phyloP scores from a whole-genome alignment of 2,329 filamentous ascomycete species.

The Alternaria burnsii region DNA sequence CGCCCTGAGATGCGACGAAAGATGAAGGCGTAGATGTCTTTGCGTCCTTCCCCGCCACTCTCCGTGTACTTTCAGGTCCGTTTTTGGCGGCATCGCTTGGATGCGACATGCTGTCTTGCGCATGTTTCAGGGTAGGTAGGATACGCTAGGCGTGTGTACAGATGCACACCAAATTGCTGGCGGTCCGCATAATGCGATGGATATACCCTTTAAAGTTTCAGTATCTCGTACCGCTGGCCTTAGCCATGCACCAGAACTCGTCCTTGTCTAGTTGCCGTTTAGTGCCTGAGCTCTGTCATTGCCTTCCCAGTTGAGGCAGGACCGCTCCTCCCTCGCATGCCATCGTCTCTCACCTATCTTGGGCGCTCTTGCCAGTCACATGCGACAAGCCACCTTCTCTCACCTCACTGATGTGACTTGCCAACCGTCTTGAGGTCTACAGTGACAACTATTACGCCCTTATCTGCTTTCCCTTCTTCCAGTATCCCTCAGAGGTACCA shows the following conservation, averaged over 20 bases:
- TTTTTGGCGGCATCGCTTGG: constrained; percentile 1
- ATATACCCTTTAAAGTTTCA: constrained; percentile 28
- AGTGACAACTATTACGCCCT: not conserved
- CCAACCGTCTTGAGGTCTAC: not conserved
- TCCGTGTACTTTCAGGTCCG: constrained; percentile 1
- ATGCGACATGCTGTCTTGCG: not conserved
- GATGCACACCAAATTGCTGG: constrained; percentile 7
- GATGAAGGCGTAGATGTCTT: constrained; percentile 9
- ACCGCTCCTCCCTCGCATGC: not conserved
- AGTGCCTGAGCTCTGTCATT: not conserved
- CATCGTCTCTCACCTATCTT: not conserved
- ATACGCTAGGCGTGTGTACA: constrained; percentile 19
- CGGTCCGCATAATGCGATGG: constrained; percentile 16
- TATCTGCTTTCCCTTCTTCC: not conserved
- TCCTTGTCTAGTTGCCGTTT: not conserved
- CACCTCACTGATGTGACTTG: constrained; percentile 4
- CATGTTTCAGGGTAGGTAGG: constrained; percentile 6
- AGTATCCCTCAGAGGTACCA: not conserved
- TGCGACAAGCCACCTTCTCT: not conserved
- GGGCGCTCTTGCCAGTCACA: not conserved
- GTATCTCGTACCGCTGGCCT: not conserved
- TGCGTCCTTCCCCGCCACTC: not conserved
- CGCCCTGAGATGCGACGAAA: constrained; percentile 20
- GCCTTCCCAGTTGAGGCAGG: not conserved
- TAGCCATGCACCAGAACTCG: not conserved